Evolutionary conservation across 2,329 filamentous ascomycete genomes (phyloP).

Genomic region (Beauveria bassiana): DNA sequence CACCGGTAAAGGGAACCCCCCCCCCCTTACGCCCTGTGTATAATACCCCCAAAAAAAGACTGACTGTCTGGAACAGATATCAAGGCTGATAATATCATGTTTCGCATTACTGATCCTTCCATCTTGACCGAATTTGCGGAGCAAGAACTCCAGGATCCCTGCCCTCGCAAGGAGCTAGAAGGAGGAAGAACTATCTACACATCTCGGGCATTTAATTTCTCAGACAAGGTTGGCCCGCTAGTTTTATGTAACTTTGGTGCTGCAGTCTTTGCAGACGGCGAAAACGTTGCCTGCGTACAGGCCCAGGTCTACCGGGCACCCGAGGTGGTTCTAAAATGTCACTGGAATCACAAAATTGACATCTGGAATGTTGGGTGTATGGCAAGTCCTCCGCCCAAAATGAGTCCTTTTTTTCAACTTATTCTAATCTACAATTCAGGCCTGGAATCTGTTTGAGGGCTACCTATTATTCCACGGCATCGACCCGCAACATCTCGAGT

Average conservation of each 20-base stretch:
- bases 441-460: background rate
- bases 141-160: background rate
- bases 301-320: background rate
- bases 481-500: background rate
- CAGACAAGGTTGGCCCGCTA: background rate
- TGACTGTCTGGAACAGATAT: background rate
- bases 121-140: background rate
- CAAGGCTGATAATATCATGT: background rate
- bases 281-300: background rate
- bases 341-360: background rate
- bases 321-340: background rate
- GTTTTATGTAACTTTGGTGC: background rate
- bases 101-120: background rate
- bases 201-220: background rate
- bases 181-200: background rate
- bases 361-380: conserved; percentile 1
- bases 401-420: no score
- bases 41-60: background rate
- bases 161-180: background rate
- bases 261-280: background rate
- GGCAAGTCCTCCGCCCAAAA: background rate
- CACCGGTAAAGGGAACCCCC: conserved; percentile 25
- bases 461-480: background rate
- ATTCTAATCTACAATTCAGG: background rate
- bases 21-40: background rate